Evolutionary conservation across 1,284 basidiomycete genomes (phyloP).

Genomic region (Coniophora puteana): DNA sequence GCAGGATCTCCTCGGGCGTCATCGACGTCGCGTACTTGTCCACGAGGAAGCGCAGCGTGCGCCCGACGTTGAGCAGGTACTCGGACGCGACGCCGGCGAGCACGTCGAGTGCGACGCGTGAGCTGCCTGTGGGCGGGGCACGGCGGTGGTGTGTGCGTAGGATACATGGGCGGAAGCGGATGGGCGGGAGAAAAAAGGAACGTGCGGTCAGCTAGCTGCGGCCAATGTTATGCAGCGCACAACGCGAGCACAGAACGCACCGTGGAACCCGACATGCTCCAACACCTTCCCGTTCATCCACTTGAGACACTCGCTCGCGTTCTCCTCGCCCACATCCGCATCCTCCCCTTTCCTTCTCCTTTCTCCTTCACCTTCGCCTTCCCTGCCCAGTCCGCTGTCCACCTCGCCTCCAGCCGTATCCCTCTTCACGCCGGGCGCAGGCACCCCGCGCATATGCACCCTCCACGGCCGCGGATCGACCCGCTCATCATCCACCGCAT

Average conservation of each 20-base stretch:
- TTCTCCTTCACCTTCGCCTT: conserved; percentile 18
- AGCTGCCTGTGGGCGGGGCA: conserved; percentile 42
- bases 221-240: not conserved
- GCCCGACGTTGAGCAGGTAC: conserved; percentile 83
- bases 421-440: conserved; percentile 6
- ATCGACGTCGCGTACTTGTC: conserved; percentile 82
- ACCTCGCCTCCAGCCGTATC: conserved; percentile 17
- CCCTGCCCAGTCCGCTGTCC: not conserved
- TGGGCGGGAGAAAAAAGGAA: no score
- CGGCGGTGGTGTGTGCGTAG: not conserved
- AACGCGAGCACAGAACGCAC: conserved; percentile 36
- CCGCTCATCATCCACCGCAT: conserved; percentile 44
- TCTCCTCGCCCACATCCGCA: conserved; percentile 49
- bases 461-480: conserved; percentile 59
- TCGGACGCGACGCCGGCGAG: conserved; percentile 79
- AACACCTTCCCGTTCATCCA: conserved; percentile 75
- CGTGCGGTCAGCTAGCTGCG: no score
- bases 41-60: conserved; percentile 76
- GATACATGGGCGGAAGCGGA: not conserved
- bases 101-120: conserved; percentile 73
- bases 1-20: conserved; percentile 87
- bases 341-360: conserved; percentile 17
- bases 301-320: conserved; percentile 55
- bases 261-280: conserved; percentile 89
- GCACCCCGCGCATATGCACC: conserved; percentile 21